Base-by-base conservation (phyloP, 805 yeast species). In the Schwanniomyces yamadae region DNA sequence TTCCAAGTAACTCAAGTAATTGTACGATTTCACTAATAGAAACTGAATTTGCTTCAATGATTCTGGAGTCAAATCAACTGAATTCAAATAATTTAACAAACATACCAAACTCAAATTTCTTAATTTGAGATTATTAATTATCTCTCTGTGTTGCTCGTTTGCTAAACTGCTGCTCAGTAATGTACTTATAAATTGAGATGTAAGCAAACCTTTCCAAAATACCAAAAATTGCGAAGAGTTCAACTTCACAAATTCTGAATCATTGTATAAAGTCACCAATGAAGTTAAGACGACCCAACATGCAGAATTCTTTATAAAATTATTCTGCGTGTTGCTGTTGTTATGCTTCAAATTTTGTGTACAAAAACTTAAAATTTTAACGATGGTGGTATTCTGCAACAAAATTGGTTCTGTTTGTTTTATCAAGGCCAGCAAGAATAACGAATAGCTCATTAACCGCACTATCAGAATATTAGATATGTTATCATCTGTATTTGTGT, bases 221-320 rank as follows among this genome's bases (percentile, higher is more conserved):
- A 69, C 65, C 23, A 68, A 49, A 34, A 66, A 59, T 41, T 68
- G 73, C 1, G 74, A 67, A 0, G 72, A 63, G 42, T 68, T 68
- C 43, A 69, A 55, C 37, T 57, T 58, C 12, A 69, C 71, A 43
- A 63, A 66, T 40, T 68, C 74, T 0, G 70, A 63, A 21, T 63
- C 64, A 28, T 62, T 55, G 37, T 66, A 57, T 26, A 67, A 61
- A 0, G 71, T 64, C 5, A 66, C 66, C 32, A 68, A 50, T 0
- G 73, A 58, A 3, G 69, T 44, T 27, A 69, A 53, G n/a, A 66
- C 56, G 5, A 64, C 51, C 74, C 73, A 69, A 41, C 72, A 67
- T 9, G 66, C 44, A 1, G 63, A 53, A 38, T 55, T 58, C 31
- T 55, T 60, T 33, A 54, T 37, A 22, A 39, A 49, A 14, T 45